These are phyloP conservation scores for Solanum arcanum DNA, from an alignment of 257 asterid genomes.

Conservation along the genomic window DNA sequence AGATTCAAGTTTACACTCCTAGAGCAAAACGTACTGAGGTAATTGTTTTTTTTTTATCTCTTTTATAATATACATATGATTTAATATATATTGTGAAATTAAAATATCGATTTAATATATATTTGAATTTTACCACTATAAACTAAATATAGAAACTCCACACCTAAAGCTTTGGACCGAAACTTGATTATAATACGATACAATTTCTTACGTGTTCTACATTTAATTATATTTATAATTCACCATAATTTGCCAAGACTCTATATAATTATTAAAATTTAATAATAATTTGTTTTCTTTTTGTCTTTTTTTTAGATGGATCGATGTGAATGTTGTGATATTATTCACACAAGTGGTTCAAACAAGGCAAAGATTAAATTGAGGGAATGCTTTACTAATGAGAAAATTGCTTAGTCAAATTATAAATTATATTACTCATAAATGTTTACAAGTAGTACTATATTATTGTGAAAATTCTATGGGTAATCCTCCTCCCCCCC, in stretches of 20 bases:
- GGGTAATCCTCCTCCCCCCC: background rate
- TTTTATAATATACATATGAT: too few relatives aligned
- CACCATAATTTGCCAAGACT: background rate
- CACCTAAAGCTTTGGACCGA: too few relatives aligned
- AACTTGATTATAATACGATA: too few relatives aligned
- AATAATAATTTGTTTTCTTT: background rate
- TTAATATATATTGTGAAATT: too few relatives aligned
- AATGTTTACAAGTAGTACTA: background rate
- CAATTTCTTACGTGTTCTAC: background rate
- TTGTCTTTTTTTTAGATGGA: conserved; percentile 11
- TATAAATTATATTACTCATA: background rate
- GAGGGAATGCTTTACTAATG: conserved; percentile 36
- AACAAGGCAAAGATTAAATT: conserved; percentile 21
- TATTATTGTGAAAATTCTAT: background rate
- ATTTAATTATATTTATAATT: background rate
- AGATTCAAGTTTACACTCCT: background rate
- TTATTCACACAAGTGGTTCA: conserved; percentile 1
- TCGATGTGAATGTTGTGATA: conserved; percentile 51
- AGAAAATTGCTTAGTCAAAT: conserved; percentile 30
- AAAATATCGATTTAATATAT: too few relatives aligned
- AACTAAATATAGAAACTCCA: background rate
- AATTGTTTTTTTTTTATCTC: too few relatives aligned
- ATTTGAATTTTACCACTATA: background rate
- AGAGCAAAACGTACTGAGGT: background rate
- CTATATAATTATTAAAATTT: background rate